A percentile compares a stretch with the other conserved stretches of the same genome.
These are phyloP conservation scores for Penicillium occitanis DNA, from an alignment of 2,329 filamentous ascomycete species.

Conservation along the genomic window DNA sequence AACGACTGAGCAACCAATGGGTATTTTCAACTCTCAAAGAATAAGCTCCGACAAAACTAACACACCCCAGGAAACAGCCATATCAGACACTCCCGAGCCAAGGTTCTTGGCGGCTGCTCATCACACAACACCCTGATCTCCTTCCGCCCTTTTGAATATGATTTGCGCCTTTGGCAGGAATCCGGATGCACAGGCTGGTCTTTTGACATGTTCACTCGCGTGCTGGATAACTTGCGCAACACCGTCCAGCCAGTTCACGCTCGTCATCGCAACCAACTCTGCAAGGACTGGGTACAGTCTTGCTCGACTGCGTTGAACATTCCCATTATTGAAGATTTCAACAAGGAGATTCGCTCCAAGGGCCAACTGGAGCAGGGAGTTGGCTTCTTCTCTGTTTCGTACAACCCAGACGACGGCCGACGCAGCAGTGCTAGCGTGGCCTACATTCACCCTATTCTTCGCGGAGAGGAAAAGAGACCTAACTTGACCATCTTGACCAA, in stretches of 20 bases:
- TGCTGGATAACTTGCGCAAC: slow-evolving; percentile 81
- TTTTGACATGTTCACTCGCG: slow-evolving; percentile 78
- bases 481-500: slow-evolving; percentile 86
- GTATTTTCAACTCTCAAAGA: slow-evolving; percentile 38
- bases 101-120: slow-evolving; percentile 88
- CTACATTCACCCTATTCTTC: slow-evolving; percentile 88
- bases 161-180: slow-evolving; percentile 79
- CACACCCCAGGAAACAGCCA: slow-evolving; percentile 70
- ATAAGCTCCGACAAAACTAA: slow-evolving; percentile 6
- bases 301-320: slow-evolving; percentile 78
- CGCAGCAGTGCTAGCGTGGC: slow-evolving; percentile 85
- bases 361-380: slow-evolving; percentile 74
- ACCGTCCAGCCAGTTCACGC: slow-evolving; percentile 86
- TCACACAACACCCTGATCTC: slow-evolving; percentile 93
- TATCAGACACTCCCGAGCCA: slow-evolving; percentile 88
- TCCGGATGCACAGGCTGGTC: slow-evolving; percentile 82
- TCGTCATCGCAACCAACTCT: slow-evolving; percentile 84
- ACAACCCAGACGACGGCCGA: slow-evolving; percentile 84
- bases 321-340: slow-evolving; percentile 81
- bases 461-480: slow-evolving; percentile 75
- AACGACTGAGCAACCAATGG: slow-evolving; percentile 83
- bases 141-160: slow-evolving; percentile 87
- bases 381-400: slow-evolving; percentile 87
- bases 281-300: slow-evolving; percentile 82
- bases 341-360: slow-evolving; percentile 72